phyloP scores from a whole-genome alignment of 2,329 filamentous ascomycete genomes.

The Fusarium graminum region DNA sequence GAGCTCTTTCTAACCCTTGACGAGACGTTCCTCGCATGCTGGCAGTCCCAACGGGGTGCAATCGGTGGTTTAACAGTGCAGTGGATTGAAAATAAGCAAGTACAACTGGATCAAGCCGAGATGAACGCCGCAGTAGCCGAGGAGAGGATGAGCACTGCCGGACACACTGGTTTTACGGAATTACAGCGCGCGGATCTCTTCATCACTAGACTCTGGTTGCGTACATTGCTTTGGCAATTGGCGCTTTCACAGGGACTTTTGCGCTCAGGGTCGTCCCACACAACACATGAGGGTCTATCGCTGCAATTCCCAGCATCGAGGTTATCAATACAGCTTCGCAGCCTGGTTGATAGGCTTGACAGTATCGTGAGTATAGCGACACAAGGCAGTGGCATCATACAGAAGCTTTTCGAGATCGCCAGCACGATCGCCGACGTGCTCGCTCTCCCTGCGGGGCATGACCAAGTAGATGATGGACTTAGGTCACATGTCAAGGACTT shows the following conservation, averaged over 20 bases:
- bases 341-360: slow-evolving; percentile 53
- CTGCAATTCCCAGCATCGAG: slow-evolving; percentile 57
- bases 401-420: slow-evolving; percentile 71
- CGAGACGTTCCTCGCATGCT: slow-evolving; percentile 55
- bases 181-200: slow-evolving; percentile 59
- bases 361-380: slow-evolving; percentile 62
- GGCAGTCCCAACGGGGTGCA: slow-evolving; percentile 52
- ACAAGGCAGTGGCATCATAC: slow-evolving; percentile 68
- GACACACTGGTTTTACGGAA: slow-evolving; percentile 52
- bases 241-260: slow-evolving; percentile 57
- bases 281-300: slow-evolving; percentile 55
- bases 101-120: slow-evolving; percentile 57
- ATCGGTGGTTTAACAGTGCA: slow-evolving; percentile 51
- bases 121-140: slow-evolving; percentile 50
- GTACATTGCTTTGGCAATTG: slow-evolving; percentile 59
- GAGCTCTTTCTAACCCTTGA: slow-evolving; percentile 57
- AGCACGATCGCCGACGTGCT: slow-evolving; percentile 71
- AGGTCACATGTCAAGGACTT: slow-evolving; percentile 66
- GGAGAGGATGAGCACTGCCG: slow-evolving; percentile 44
- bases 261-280: slow-evolving; percentile 51
- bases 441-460: slow-evolving; percentile 61
- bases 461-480: slow-evolving; percentile 58
- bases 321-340: slow-evolving; percentile 56
- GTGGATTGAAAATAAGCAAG: slow-evolving; percentile 59
- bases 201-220: slow-evolving; percentile 58